A percentile compares a stretch with the other conserved stretches of the same genome.
Evolutionary conservation across 192 early-diverging fungal genomes (phyloP).

Genomic region (Thamnidium elegans): DNA sequence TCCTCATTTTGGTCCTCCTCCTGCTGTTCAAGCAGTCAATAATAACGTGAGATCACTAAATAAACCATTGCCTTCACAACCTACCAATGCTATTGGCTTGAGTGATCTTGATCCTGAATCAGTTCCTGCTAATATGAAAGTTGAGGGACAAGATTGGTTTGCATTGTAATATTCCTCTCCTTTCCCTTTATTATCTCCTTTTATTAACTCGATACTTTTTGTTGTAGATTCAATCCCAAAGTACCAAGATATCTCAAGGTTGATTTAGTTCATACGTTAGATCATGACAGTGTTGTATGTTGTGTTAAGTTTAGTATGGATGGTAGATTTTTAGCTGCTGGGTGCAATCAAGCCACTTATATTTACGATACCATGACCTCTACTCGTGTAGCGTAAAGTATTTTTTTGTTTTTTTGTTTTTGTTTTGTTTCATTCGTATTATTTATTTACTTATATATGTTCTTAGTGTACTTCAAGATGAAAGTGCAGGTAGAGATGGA

Average conservation of each 20-base stretch:
- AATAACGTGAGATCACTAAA: not conserved
- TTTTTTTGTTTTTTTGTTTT: too few relatives aligned
- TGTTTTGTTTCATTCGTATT: not conserved
- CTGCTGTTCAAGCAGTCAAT: not conserved
- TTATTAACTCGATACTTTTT: too few relatives aligned
- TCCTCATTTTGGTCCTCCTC: not conserved
- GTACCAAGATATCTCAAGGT: constrained; percentile 59
- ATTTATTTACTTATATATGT: not conserved
- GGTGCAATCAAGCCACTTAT: constrained; percentile 87
- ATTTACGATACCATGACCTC: constrained; percentile 86
- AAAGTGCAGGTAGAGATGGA: constrained; percentile 65
- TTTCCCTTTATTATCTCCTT: constrained; percentile 26
- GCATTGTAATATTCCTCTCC: constrained; percentile 55
- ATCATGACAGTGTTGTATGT: constrained; percentile 85
- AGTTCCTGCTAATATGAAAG: constrained; percentile 69
- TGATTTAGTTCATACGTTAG: constrained; percentile 59
- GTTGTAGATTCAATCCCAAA: constrained; percentile 61
- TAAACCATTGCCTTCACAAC: not conserved
- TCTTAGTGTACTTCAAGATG: constrained; percentile 73
- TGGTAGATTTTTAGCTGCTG: constrained; percentile 89
- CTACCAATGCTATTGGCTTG: constrained; percentile 30
- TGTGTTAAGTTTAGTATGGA: constrained; percentile 95
- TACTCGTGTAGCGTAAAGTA: constrained; percentile 60
- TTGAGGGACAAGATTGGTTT: constrained; percentile 86
- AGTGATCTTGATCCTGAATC: constrained; percentile 79